phyloP scores from a whole-genome alignment of 2,329 filamentous ascomycete genomes.

The Hypoxylon sp. region DNA sequence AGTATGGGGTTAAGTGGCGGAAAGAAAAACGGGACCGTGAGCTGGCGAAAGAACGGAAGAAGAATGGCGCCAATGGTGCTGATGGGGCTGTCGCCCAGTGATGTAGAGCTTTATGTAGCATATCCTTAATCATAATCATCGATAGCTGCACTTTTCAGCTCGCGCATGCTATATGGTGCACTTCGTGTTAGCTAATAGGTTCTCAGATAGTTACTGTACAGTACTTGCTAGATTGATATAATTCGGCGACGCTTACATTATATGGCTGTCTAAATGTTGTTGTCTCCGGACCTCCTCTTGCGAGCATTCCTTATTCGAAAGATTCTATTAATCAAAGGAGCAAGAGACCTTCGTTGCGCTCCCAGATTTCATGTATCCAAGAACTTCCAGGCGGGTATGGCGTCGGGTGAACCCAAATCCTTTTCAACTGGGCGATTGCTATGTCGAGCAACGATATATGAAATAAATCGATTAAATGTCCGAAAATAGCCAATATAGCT shows the following conservation, averaged over 20 bases:
- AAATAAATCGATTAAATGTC: constrained; percentile 4
- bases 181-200: neutral
- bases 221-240: neutral
- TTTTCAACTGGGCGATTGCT: neutral
- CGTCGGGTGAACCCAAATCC: neutral
- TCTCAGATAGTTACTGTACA: neutral
- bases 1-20: constrained; percentile 52
- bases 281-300: neutral
- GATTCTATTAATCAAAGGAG: neutral
- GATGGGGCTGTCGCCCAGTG: neutral
- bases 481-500: neutral
- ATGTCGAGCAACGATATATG: neutral
- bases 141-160: neutral
- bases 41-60: constrained; percentile 25
- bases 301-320: neutral
- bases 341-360: neutral
- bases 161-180: neutral
- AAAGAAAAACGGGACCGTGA: constrained; percentile 38
- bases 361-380: constrained; percentile 9
- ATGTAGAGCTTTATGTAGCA: constrained; percentile 1
- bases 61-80: neutral
- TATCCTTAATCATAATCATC: neutral
- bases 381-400: neutral
- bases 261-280: neutral
- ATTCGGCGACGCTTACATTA: neutral